These are phyloP conservation scores for Arbutus unedo DNA, from an alignment of 148 eudicot species.

Conservation along the genomic window DNA sequence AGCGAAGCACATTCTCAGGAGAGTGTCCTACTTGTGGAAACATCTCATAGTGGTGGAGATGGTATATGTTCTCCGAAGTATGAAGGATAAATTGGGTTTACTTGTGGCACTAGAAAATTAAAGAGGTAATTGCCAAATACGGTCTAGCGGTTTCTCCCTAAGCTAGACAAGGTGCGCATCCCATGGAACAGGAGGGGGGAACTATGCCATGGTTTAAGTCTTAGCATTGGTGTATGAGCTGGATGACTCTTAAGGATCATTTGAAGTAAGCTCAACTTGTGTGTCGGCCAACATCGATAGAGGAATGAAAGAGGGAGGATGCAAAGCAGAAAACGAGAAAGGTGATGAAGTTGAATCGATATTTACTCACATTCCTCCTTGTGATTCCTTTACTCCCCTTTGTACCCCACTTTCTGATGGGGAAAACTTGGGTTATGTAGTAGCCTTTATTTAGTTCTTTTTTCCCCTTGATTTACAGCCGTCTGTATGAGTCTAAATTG, in stretches of 20 bases:
- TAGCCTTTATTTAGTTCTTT: background rate
- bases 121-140: too few relatives aligned
- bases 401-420: background rate
- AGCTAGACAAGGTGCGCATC: background rate
- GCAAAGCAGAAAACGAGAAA: background rate
- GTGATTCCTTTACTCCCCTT: background rate
- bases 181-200: background rate
- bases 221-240: background rate
- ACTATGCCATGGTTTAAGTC: background rate
- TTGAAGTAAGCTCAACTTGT: background rate
- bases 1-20: background rate
- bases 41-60: background rate
- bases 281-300: background rate
- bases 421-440: background rate
- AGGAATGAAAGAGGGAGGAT: background rate
- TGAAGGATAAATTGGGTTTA: background rate
- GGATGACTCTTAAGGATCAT: slow-evolving; percentile 2
- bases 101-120: background rate
- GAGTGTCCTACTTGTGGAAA: background rate
- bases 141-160: background rate
- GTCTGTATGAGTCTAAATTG: background rate
- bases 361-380: background rate
- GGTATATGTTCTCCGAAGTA: background rate
- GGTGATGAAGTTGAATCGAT: background rate
- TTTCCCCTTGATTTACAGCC: background rate